Base-by-base conservation (phyloP, 805 yeast genomes). In the Grigorovia humatica region DNA sequence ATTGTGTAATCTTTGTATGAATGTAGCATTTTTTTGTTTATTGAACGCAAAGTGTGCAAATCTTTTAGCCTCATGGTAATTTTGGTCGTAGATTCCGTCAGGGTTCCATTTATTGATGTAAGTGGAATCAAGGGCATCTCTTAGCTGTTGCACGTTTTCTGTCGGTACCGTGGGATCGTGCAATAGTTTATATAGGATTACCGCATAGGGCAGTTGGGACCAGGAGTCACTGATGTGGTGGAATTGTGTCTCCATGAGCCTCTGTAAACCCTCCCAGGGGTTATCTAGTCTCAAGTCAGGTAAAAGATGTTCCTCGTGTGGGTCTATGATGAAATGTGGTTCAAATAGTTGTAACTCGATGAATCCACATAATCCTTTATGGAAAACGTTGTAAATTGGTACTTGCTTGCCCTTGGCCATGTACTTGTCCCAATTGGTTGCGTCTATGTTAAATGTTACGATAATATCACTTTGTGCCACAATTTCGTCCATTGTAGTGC, bases 251-350 rank as follows among this genome's bases (percentile, higher is more conserved):
- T 79, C 77, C 15, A 77, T 72, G 56, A 74, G 80, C 0, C 66
- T 68, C 41, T 66, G 64, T 8, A 89, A 66, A 57, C 85, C 88
- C 0, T 73, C 68, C 96, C 96, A 91, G 1, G 93, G 86, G 4
- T 63, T 51, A 53, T 80, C 82, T 2, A 89, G 66, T 49, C 95
- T 69, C 52, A 89, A 67, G 59, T 88, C 96, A 27, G 74, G 79
- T 9, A 77, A 41, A 15, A 38, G 70, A 38, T 72, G 55, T 27
- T 63, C 81, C 0, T 82, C 80, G 63, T 88, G 95, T 0, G 96
- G 79, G 54, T 90, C 90, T 15, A 88, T 68, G 1, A 87, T 77
- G n/a, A 82, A 77, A 58, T 64, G 68, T 9, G 80, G 79, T 57
- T 82, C 88, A 29, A 61, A 64, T n/a, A 77, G 63, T 35, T 77